A percentile compares a stretch with the other conserved stretches of the same genome.
These are phyloP conservation scores for Populus trichocarpa DNA, from an alignment of 441 rosid species.

Conservation along the genomic window DNA sequence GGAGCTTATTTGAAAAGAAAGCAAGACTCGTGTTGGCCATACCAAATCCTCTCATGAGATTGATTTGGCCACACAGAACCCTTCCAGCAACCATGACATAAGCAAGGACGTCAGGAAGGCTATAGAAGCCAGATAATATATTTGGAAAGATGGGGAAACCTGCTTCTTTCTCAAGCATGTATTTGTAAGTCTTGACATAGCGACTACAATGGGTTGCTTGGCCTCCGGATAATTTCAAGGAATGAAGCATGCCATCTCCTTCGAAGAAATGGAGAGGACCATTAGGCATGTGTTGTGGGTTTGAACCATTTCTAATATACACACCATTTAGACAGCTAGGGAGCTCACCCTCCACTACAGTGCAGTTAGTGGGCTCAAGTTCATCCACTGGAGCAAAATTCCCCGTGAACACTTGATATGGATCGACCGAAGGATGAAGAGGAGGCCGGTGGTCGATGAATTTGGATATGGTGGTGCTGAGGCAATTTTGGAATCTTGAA, in stretches of 20 bases:
- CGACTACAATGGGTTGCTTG: not conserved
- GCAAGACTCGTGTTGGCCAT: not conserved
- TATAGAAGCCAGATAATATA: not conserved
- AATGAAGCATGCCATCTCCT: not conserved
- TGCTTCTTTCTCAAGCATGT: not conserved
- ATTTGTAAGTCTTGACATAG: not conserved
- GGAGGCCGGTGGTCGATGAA: too few relatives aligned
- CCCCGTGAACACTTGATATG: too few relatives aligned
- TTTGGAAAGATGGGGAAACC: not conserved
- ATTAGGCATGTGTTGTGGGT: too few relatives aligned
- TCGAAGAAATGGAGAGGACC: not conserved
- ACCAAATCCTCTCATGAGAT: not conserved
- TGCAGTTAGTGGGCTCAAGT: too few relatives aligned
- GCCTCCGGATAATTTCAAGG: not conserved
- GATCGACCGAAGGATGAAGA: too few relatives aligned
- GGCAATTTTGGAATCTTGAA: too few relatives aligned
- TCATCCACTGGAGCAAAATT: too few relatives aligned
- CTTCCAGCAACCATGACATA: not conserved
- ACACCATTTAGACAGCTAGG: too few relatives aligned
- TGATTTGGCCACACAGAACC: not conserved
- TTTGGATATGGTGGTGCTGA: too few relatives aligned
- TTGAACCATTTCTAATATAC: too few relatives aligned
- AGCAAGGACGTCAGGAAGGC: not conserved
- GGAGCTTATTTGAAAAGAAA: not conserved
- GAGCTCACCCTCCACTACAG: too few relatives aligned